Evolutionary conservation across 75 land plant genomes (phyloP).

Genomic region (Cupressus sempervirens): DNA sequence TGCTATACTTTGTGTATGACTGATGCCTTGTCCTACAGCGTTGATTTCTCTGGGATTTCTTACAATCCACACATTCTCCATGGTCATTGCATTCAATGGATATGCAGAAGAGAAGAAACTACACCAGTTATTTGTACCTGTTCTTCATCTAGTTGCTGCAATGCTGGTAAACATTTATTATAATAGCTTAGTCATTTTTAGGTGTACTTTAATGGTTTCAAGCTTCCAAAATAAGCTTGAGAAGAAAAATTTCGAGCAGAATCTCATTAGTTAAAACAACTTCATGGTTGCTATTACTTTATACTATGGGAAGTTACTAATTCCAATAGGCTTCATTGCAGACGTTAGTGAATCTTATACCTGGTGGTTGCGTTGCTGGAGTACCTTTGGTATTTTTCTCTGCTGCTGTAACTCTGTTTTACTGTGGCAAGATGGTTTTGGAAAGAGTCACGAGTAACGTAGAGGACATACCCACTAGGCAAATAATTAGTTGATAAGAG

Average conservation of each 20-base stretch:
- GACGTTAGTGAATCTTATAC: constrained; percentile 74
- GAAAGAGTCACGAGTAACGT: constrained; percentile 32
- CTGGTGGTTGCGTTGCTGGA: constrained; percentile 72
- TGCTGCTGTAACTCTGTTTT: constrained; percentile 48
- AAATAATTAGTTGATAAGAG: not conserved
- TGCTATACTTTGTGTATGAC: constrained; percentile 9
- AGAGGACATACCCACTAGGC: constrained; percentile 3
- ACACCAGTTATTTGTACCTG: constrained; percentile 68
- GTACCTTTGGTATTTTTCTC: constrained; percentile 55
- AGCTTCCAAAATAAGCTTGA: not conserved
- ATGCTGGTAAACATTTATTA: constrained; percentile 40
- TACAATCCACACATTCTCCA: constrained; percentile 84
- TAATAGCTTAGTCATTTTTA: not conserved
- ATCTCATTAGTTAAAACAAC: not conserved
- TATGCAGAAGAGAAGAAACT: constrained; percentile 63
- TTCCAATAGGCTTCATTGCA: constrained; percentile 19
- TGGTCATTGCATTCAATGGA: constrained; percentile 94
- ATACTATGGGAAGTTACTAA: not conserved
- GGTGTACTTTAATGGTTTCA: not conserved
- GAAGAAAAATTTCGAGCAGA: not conserved
- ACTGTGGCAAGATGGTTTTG: constrained; percentile 69
- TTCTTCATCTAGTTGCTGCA: constrained; percentile 65
- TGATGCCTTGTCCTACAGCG: constrained; percentile 44
- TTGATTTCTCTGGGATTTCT: constrained; percentile 76
- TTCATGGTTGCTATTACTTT: no score